Conservation (phyloP, 306 rosid species). For the Prunus dulcis region DNA sequence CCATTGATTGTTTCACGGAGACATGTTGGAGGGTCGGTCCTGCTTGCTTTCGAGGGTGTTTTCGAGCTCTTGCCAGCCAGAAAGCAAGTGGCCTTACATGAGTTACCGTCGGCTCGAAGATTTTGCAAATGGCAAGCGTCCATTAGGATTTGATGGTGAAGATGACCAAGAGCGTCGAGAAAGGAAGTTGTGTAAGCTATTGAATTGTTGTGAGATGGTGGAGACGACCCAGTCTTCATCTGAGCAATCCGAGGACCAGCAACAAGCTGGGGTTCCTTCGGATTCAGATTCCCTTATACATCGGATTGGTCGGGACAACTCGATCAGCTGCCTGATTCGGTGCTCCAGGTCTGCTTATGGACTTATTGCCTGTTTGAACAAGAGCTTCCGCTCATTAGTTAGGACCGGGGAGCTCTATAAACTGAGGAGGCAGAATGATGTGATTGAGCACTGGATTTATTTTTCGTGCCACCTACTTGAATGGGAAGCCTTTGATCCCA, state of each 20-base stretch:
- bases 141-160: conserved; percentile 37
- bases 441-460: conserved; percentile 87
- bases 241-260: conserved; percentile 36
- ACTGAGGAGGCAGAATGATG: conserved; percentile 64
- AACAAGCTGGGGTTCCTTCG: conserved; percentile 41
- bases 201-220: conserved; percentile 33
- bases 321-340: conserved; percentile 64
- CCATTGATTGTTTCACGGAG: conserved; percentile 33
- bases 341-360: conserved; percentile 90
- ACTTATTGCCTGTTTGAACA: conserved; percentile 56
- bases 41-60: conserved; percentile 63
- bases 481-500: conserved; percentile 94
- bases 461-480: conserved; percentile 75
- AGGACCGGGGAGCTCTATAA: conserved; percentile 71
- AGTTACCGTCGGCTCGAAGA: conserved; percentile 48
- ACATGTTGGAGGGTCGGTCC: conserved; percentile 88
- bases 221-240: conserved; percentile 29
- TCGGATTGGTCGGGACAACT: conserved; percentile 72
- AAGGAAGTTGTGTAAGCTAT: conserved; percentile 44
- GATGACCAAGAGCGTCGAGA: conserved; percentile 35
- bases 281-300: conserved; percentile 56
- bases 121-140: conserved; percentile 55
- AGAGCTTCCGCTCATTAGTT: conserved; percentile 59
- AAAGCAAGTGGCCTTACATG: conserved; percentile 65
- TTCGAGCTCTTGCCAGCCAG: conserved; percentile 61